Base-by-base conservation (phyloP, 495 filamentous ascomycete genomes). In the Penicillium cosmopolitanum region DNA sequence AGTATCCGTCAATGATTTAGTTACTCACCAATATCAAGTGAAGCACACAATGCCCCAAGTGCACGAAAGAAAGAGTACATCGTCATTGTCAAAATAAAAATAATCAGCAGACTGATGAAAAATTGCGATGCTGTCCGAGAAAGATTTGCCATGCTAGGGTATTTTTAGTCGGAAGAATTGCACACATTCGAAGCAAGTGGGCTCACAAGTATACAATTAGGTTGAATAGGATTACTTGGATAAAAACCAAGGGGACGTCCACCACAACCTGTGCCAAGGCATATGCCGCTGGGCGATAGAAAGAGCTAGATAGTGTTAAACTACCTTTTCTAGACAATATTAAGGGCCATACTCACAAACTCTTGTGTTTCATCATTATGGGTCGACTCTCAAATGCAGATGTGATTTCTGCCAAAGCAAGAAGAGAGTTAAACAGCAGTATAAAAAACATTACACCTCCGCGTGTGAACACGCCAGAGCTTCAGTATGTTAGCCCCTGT, bases 31-130 rank as follows among this genome's bases (percentile, higher is more conserved):
- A 80, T 73, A 65, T 91, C 87, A 38, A 92, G 78, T 5, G 84
- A 85, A 5, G 77, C 73, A 33, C 83, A 85, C 23, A 89, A 61
- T 1, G 90, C 78, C 0, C 90, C 90, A 23, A 94, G 73, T 31
- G 88, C 79, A 50, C 92, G 81, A 76, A 95, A 96, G 63, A 95
- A 87, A 0, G 90, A 84, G 57, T 89, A 92, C 80, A 91, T 90
- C 0, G 83, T 85, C 81, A 95, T 84, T 0, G 90, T 92, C 3
- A 89, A 69, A 2, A 75, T 73, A 53, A 78, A 80, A 18, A 78
- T 71, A 56, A 91, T 82, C 3, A 94, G 73, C 4, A 89, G 69
- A 43, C 80, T 85, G 60, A 93, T 96, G 71, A 96, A 96, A 74
- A 96, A 96, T 55, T 93, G 89, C 3, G 88, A 90, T 5, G 91